Conservation (phyloP, 306 rosid genomes). For the Castanopsis chinensis region DNA sequence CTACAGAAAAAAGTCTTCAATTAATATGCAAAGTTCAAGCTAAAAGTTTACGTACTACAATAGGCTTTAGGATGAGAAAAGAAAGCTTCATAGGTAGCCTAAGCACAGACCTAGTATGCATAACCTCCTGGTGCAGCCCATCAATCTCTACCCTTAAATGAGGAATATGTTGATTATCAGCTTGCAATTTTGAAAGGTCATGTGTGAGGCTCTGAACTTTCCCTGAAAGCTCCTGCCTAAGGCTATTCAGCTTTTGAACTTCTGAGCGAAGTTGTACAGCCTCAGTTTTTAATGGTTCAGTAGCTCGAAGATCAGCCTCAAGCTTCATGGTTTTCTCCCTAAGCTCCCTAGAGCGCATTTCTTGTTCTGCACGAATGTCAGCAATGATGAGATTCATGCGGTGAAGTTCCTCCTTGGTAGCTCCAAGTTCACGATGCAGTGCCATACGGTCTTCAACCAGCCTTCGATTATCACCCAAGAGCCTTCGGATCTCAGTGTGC, state of each 20-base stretch:
- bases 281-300: slow-evolving; percentile 73
- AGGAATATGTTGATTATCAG: slow-evolving; percentile 73
- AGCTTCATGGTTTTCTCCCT: slow-evolving; percentile 63
- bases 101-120: slow-evolving; percentile 68
- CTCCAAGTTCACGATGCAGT: slow-evolving; percentile 64
- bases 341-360: slow-evolving; percentile 66
- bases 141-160: slow-evolving; percentile 62
- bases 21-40: neutral
- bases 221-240: slow-evolving; percentile 61
- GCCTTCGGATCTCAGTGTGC: slow-evolving; percentile 58
- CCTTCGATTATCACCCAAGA: slow-evolving; percentile 65
- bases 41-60: neutral
- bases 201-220: slow-evolving; percentile 64
- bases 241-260: slow-evolving; percentile 58
- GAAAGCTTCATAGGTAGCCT: slow-evolving; percentile 7
- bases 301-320: slow-evolving; percentile 71
- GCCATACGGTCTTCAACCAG: slow-evolving; percentile 64
- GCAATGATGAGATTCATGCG: slow-evolving; percentile 72
- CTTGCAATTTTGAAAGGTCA: slow-evolving; percentile 60
- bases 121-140: slow-evolving; percentile 72
- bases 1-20: slow-evolving; percentile 37
- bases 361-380: slow-evolving; percentile 67
- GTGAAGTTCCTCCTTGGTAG: slow-evolving; percentile 75
- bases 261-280: slow-evolving; percentile 61
- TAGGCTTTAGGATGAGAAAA: slow-evolving; percentile 16